Conservation (phyloP, 1,284 basidiomycete species). For the Boletus semigastroideus region DNA sequence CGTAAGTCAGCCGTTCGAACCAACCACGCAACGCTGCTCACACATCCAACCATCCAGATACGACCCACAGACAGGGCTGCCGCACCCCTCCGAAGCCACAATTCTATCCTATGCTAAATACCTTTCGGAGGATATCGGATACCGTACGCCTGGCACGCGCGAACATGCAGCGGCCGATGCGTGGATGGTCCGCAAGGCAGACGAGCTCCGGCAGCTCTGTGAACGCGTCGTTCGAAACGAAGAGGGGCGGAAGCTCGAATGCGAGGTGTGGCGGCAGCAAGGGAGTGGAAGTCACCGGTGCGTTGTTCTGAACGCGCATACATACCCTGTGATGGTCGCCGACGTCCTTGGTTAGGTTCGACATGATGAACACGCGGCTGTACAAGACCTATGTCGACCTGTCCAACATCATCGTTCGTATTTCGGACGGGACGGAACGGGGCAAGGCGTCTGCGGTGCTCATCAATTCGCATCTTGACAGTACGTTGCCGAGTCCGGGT, state of each 20-base stretch:
- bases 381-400: constrained; percentile 92
- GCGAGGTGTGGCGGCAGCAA: constrained; percentile 86
- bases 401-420: constrained; percentile 85
- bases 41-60: constrained; percentile 36
- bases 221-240: constrained; percentile 48
- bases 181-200: constrained; percentile 76
- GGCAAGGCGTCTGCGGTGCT: constrained; percentile 83
- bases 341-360: constrained; percentile 53
- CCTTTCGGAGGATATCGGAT: constrained; percentile 86
- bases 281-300: constrained; percentile 85
- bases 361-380: constrained; percentile 81
- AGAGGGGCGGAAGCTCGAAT: constrained; percentile 64
- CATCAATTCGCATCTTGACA: constrained; percentile 90
- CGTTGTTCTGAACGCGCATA: constrained; percentile 29
- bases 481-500: constrained; percentile 76
- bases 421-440: constrained; percentile 77
- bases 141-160: constrained; percentile 87
- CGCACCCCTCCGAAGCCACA: constrained; percentile 69
- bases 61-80: constrained; percentile 53
- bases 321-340: neutral
- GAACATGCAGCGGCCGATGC: constrained; percentile 86
- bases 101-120: constrained; percentile 63
- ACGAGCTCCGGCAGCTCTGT: constrained; percentile 61
- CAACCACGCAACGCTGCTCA: neutral
- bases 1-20: constrained; percentile 30